Evolutionary conservation across 2,329 filamentous ascomycete species (phyloP).

Genomic region (Epichloe gansuensis): DNA sequence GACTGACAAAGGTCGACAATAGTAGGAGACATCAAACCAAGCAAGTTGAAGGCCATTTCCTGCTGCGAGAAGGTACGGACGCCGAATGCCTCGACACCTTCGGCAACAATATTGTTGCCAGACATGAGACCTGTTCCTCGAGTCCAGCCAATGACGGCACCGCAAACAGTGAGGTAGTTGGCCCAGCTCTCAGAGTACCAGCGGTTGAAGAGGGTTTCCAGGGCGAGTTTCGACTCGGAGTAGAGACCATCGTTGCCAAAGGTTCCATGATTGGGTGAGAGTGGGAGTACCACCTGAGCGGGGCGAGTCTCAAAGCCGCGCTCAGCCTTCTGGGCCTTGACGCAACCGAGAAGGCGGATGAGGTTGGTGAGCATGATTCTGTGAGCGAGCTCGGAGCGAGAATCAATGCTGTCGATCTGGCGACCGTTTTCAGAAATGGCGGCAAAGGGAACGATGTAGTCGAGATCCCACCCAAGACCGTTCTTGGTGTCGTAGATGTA

Average conservation of each 20-base stretch:
- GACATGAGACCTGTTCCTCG: slow-evolving; percentile 97
- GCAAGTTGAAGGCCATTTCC: slow-evolving; percentile 98
- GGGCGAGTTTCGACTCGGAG: slow-evolving; percentile 91
- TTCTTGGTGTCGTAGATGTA: slow-evolving; percentile 97
- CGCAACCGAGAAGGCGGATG: slow-evolving; percentile 73
- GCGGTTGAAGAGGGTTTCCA: slow-evolving; percentile 95
- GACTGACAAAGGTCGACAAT: slow-evolving; percentile 92
- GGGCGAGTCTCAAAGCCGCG: slow-evolving; percentile 89
- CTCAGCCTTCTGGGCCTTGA: slow-evolving; percentile 82
- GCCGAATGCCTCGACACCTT: slow-evolving; percentile 91
- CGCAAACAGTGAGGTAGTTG: slow-evolving; percentile 95
- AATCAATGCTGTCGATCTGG: slow-evolving; percentile 93
- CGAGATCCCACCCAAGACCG: slow-evolving; percentile 94
- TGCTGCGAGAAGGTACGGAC: slow-evolving; percentile 98
- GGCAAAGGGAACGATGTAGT: slow-evolving; percentile 91
- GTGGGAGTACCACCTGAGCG: slow-evolving; percentile 86
- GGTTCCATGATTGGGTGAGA: slow-evolving; percentile 96
- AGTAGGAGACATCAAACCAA: slow-evolving; percentile 87
- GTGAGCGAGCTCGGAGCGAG: slow-evolving; percentile 93
- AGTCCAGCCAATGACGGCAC: slow-evolving; percentile 97
- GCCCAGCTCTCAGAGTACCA: slow-evolving; percentile 98
- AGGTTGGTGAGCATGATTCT: slow-evolving; percentile 99
- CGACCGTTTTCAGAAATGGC: slow-evolving; percentile 96
- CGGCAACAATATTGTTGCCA: slow-evolving; percentile 93
- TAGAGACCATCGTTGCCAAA: slow-evolving; percentile 97